Evolutionary conservation across 257 asterid species (phyloP).

Genomic region (Capsicum rhomboideum): DNA sequence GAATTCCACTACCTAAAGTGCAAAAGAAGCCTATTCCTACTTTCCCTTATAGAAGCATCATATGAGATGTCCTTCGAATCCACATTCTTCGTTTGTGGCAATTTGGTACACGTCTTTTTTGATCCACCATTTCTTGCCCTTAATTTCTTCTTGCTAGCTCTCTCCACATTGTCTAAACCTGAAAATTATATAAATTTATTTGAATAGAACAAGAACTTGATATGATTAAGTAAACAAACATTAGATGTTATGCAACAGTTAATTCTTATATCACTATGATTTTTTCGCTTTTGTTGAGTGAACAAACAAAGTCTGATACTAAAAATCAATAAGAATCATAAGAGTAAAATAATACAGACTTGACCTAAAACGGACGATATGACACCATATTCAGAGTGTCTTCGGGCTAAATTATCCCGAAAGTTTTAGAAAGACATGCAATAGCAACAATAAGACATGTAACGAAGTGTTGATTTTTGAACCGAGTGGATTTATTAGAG

Average conservation of each 20-base stretch:
- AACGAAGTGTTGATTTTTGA: constrained; percentile 6
- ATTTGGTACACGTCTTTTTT: background rate
- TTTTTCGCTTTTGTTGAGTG: background rate
- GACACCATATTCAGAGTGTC: background rate
- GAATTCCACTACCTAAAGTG: background rate
- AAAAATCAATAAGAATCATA: background rate
- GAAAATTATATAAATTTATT: background rate
- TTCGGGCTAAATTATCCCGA: background rate
- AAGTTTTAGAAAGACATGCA: constrained; percentile 3
- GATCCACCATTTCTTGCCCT: background rate
- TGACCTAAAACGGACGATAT: background rate
- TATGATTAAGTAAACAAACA: background rate
- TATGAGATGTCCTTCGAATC: constrained; percentile 1
- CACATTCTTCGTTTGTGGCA: background rate
- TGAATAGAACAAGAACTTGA: background rate
- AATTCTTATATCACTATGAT: background rate
- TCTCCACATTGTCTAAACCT: background rate
- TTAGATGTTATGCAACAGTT: background rate
- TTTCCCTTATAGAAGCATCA: background rate
- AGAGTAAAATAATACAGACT: background rate
- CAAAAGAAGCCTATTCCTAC: background rate
- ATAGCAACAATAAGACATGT: background rate
- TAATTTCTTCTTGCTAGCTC: background rate
- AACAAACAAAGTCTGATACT: background rate
- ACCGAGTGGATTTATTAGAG: constrained; percentile 20